Percentiles rank a stretch among this genome's conserved stretches.
phyloP scores from a whole-genome alignment of 116 monocot genomes.

The Thalassia testudinum region DNA sequence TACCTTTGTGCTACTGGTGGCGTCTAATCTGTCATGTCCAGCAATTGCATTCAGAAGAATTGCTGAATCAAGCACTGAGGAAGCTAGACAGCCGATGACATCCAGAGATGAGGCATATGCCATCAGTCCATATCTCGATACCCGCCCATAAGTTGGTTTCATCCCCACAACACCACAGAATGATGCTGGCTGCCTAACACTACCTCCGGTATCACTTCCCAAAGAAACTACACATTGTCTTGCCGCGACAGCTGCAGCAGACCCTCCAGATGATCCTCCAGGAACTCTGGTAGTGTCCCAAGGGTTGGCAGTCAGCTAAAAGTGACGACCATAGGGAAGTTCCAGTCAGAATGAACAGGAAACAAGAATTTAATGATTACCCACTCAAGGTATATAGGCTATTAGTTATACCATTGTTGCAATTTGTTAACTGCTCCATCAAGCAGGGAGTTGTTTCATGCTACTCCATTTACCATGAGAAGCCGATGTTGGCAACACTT shows the following conservation, averaged over 20 bases:
- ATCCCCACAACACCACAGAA: conserved; percentile 96
- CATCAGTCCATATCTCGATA: conserved; percentile 94
- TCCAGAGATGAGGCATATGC: conserved; percentile 97
- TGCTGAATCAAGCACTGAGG: conserved; percentile 67
- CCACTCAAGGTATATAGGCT: too few relatives aligned
- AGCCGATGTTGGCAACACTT: too few relatives aligned
- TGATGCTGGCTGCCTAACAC: conserved; percentile 97
- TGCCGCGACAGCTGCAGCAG: conserved; percentile 90
- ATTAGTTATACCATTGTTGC: too few relatives aligned
- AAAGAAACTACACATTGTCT: conserved; percentile 84
- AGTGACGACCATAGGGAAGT: not conserved
- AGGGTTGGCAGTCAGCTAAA: conserved; percentile 87
- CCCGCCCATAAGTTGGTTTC: conserved; percentile 95
- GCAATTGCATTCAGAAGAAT: conserved; percentile 67
- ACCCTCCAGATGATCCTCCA: conserved; percentile 97
- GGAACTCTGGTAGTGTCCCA: conserved; percentile 91
- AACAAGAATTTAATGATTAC: conserved; percentile 1
- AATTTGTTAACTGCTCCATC: too few relatives aligned
- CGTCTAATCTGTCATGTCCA: conserved; percentile 76
- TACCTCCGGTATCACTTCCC: conserved; percentile 96
- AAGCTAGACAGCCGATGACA: conserved; percentile 82
- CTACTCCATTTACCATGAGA: too few relatives aligned
- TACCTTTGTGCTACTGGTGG: conserved; percentile 56
- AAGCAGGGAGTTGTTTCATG: too few relatives aligned
- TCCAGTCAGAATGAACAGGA: not conserved